These are phyloP conservation scores for Senna siamea DNA, from an alignment of 306 rosid genomes.

Conservation along the genomic window DNA sequence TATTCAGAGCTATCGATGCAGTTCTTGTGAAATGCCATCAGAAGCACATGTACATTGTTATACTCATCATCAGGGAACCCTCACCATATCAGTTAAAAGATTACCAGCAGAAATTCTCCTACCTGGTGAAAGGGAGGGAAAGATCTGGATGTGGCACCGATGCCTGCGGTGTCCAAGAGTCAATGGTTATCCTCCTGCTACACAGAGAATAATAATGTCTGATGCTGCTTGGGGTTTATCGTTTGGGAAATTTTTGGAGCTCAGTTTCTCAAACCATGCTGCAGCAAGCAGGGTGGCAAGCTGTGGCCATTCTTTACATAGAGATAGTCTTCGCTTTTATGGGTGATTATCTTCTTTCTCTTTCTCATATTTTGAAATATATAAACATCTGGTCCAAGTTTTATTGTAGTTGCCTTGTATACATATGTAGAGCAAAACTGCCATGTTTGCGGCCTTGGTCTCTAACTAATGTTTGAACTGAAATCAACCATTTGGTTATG, in stretches of 20 bases:
- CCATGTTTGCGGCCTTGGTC: slow-evolving; percentile 26
- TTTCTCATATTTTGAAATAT: not conserved
- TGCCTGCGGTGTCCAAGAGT: slow-evolving; percentile 90
- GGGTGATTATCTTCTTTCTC: slow-evolving; percentile 61
- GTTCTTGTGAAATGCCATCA: slow-evolving; percentile 90
- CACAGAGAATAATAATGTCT: slow-evolving; percentile 90
- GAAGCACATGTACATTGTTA: slow-evolving; percentile 98
- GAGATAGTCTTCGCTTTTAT: slow-evolving; percentile 97
- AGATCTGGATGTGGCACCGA: slow-evolving; percentile 99
- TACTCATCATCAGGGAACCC: slow-evolving; percentile 96
- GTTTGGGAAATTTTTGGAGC: slow-evolving; percentile 99
- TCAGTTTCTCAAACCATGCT: slow-evolving; percentile 97
- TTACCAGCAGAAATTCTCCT: slow-evolving; percentile 69
- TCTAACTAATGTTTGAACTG: slow-evolving; percentile 12
- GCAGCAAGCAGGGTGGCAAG: slow-evolving; percentile 99
- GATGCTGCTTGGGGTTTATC: slow-evolving; percentile 99
- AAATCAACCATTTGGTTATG: slow-evolving; percentile 9
- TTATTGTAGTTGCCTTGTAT: not conserved
- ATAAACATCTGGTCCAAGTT: slow-evolving; percentile 33
- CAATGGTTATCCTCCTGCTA: slow-evolving; percentile 95
- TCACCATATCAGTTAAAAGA: slow-evolving; percentile 92
- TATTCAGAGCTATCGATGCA: slow-evolving; percentile 76
- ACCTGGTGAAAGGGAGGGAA: slow-evolving; percentile 94
- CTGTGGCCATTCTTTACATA: slow-evolving; percentile 98
- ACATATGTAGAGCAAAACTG: not conserved